Conservation (phyloP, 805 yeast genomes). For the Jamesozyma rosinii region DNA sequence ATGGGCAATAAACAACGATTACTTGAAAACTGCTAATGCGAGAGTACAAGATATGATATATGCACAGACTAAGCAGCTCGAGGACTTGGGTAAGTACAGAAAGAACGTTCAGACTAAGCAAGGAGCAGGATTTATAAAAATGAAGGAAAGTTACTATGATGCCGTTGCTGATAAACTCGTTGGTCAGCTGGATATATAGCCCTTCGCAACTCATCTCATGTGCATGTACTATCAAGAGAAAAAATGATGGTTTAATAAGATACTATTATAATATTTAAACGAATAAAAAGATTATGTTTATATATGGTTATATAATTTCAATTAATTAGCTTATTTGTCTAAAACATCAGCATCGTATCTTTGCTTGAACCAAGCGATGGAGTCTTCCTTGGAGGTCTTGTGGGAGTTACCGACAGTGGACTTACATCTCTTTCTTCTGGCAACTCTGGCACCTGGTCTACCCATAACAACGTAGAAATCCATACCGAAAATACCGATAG, state of each 20-base stretch:
- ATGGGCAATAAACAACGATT: slow-evolving; percentile 33
- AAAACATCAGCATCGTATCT: slow-evolving; percentile 98
- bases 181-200: neutral
- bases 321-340: slow-evolving; percentile 44
- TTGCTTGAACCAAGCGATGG: slow-evolving; percentile 98
- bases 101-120: slow-evolving; percentile 37
- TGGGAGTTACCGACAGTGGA: slow-evolving; percentile 85
- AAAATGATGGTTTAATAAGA: too few species aligned
- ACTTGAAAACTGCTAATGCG: slow-evolving; percentile 24
- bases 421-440: slow-evolving; percentile 96
- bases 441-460: slow-evolving; percentile 97
- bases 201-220: too few species aligned
- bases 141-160: slow-evolving; percentile 44
- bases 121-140: slow-evolving; percentile 37
- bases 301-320: slow-evolving; percentile 3
- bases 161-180: slow-evolving; percentile 30
- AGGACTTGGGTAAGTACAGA: slow-evolving; percentile 36
- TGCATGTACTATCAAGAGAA: too few species aligned
- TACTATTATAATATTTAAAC: slow-evolving; percentile 1
- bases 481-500: slow-evolving; percentile 99
- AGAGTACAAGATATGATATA: slow-evolving; percentile 24
- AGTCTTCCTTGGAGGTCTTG: slow-evolving; percentile 84
- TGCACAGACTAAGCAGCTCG: slow-evolving; percentile 36
- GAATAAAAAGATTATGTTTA: neutral
- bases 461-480: slow-evolving; percentile 99